A percentile compares a stretch with the other conserved stretches of the same genome.
These are phyloP conservation scores for Botrytis deweyae DNA, from an alignment of 2,329 filamentous ascomycete species.

Conservation along the genomic window DNA sequence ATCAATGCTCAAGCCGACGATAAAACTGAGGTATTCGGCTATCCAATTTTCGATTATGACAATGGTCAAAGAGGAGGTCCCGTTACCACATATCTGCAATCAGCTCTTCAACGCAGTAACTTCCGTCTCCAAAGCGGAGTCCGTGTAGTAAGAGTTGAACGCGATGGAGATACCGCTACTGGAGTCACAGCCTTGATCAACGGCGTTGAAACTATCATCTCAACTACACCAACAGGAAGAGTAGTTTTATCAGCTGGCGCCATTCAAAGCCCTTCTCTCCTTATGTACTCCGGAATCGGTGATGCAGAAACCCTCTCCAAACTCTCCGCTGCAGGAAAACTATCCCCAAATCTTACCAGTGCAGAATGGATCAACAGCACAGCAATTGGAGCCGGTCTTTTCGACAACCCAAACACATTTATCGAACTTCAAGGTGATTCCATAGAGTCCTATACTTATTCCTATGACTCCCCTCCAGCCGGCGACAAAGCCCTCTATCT, in stretches of 20 bases:
- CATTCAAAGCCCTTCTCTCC: slow-evolving; percentile 51
- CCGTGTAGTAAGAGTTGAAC: slow-evolving; percentile 47
- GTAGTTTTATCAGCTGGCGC: slow-evolving; percentile 52
- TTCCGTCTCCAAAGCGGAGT: slow-evolving; percentile 48
- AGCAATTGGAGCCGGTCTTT: slow-evolving; percentile 50
- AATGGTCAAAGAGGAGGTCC: slow-evolving; percentile 52
- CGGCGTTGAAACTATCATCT: slow-evolving; percentile 31
- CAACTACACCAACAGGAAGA: slow-evolving; percentile 28
- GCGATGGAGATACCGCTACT: slow-evolving; percentile 43
- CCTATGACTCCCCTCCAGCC: slow-evolving; percentile 46
- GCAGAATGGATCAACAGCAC: slow-evolving; percentile 50
- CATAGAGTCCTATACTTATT: slow-evolving; percentile 49
- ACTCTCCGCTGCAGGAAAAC: slow-evolving; percentile 41
- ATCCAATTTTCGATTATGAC: slow-evolving; percentile 49
- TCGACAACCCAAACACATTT: slow-evolving; percentile 57
- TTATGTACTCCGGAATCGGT: slow-evolving; percentile 53
- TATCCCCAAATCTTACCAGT: slow-evolving; percentile 37
- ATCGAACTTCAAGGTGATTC: slow-evolving; percentile 47
- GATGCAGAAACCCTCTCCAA: slow-evolving; percentile 35
- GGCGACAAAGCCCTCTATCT: slow-evolving; percentile 50
- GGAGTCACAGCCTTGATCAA: slow-evolving; percentile 43
- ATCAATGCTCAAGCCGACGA: slow-evolving; percentile 48
- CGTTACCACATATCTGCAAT: slow-evolving; percentile 50
- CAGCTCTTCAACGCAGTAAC: slow-evolving; percentile 43
- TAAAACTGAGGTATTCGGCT: slow-evolving; percentile 50